Evolutionary conservation across 331 rosid genomes (phyloP), one percentile per base, ranked within the genome.

Genomic region (Prunus yedoensis): DNA sequence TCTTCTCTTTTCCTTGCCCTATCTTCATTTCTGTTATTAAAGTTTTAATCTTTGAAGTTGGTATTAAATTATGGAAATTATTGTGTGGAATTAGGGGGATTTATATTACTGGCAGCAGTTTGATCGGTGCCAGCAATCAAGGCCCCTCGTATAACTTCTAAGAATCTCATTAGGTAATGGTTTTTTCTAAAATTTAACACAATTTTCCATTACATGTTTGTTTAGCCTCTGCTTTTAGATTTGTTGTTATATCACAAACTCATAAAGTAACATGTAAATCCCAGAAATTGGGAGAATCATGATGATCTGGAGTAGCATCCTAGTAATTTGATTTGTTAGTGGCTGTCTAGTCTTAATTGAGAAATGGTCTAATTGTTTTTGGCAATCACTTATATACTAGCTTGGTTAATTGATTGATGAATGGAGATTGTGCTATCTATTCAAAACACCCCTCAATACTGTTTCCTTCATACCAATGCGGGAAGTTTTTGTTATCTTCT

Each of bases 61-160:
- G 11, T 50, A 6, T 74, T 53, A 61, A 74, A 58, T 70, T 23
- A 66, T 72, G 43, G 47, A 63, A 66, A 72, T 73, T 3, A 15
- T 10, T 68, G 0, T 16, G 21, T 54, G 47, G 61, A 25, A 46
- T 67, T 66, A 95, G 97, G 99, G 99, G 99, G 28, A 95, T 95
- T 78, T 95, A 89, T 78, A 92, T 92, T 2, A 95, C 97, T 30
- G 94, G 94, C 61, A 95, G 99, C 74, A 95, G 94, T 84, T 87
- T 95, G 93, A 95, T 95, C 85, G 97, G 97, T 25, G 96, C n/a
- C 97, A 46, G 97, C 97, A 51, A 81, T 95, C 52, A 95, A 92
- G 81, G 99, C 97, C 75, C 98, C 99, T 1, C 89, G 93, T 47
- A 92, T 95, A 74, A 95, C 97, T 79, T 95, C 97, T 60, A 95